Conservation (phyloP, 2,329 filamentous ascomycete species). For the Cercospora sp. region DNA sequence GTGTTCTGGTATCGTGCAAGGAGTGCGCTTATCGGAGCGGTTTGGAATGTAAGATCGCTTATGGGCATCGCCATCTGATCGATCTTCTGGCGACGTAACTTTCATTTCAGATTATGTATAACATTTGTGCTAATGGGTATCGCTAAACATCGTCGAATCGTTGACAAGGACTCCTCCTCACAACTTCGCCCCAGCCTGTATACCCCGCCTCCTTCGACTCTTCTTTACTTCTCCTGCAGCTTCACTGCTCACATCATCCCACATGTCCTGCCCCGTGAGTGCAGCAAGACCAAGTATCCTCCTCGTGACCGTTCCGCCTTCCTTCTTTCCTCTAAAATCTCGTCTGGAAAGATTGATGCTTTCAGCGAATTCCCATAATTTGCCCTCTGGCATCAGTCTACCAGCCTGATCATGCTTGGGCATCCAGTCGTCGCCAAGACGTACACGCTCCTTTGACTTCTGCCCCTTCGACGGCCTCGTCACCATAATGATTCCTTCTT, state of each 20-base stretch:
- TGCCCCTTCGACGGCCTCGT: constrained; percentile 55
- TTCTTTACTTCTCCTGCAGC: constrained; percentile 33
- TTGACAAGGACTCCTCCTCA: background rate
- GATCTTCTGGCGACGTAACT: background rate
- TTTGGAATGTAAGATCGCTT: background rate
- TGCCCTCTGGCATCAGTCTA: constrained; percentile 69
- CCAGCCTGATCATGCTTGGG: constrained; percentile 65
- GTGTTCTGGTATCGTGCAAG: background rate
- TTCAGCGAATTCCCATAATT: constrained; percentile 89
- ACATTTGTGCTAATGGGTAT: background rate
- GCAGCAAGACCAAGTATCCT: constrained; percentile 79
- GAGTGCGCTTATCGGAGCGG: background rate
- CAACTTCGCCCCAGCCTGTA: constrained; percentile 32
- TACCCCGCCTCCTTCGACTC: constrained; percentile 38
- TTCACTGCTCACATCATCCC: constrained; percentile 49
- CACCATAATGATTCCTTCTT: constrained; percentile 83
- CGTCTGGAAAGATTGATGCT: constrained; percentile 77
- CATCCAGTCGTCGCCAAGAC: constrained; percentile 58
- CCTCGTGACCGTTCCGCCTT: constrained; percentile 83
- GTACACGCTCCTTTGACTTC: constrained; percentile 63
- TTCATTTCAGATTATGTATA: background rate
- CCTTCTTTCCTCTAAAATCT: constrained; percentile 83
- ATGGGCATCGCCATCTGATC: background rate
- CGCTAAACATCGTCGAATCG: background rate
- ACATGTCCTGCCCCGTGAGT: constrained; percentile 68